Conservation (phyloP, 208 protist species). For the Acanthamoeba castellanii region DNA sequence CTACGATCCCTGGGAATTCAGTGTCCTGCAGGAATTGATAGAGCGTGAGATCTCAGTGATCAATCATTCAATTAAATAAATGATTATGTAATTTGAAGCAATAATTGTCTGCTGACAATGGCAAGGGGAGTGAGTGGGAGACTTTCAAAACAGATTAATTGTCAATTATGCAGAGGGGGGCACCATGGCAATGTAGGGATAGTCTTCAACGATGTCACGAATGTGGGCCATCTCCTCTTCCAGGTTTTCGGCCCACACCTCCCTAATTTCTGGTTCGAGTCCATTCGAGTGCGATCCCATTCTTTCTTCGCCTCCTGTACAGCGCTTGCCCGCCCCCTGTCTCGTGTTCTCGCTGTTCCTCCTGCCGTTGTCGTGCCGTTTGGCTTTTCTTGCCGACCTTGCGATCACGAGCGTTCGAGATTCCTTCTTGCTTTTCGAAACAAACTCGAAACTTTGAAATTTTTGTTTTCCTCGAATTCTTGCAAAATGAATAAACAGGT, state of each 20-base stretch:
- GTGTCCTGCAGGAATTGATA: conserved; percentile 94
- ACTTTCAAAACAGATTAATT: neutral
- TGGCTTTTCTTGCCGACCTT: neutral
- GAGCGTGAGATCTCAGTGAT: neutral
- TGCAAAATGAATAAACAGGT: no score
- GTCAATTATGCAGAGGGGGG: neutral
- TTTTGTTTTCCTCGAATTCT: neutral
- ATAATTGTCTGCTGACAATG: neutral
- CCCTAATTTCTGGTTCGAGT: conserved; percentile 79
- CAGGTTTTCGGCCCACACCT: conserved; percentile 98
- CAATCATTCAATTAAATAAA: conserved; percentile 1
- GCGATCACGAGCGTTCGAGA: neutral
- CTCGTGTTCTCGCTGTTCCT: no score
- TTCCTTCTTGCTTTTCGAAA: neutral
- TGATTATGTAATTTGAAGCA: neutral
- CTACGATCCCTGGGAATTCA: conserved; percentile 99
- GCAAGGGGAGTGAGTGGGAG: neutral
- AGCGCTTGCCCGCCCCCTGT: neutral
- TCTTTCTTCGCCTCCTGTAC: neutral
- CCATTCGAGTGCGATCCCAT: conserved; percentile 46
- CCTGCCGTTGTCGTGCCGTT: neutral
- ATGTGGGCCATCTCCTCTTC: conserved; percentile 97
- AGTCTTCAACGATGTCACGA: conserved; percentile 95
- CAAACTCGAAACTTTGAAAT: neutral
- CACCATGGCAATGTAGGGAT: conserved; percentile 94